These are phyloP conservation scores for Backusella morwellensis DNA, from an alignment of 192 early-diverging fungal genomes.

Conservation along the genomic window DNA sequence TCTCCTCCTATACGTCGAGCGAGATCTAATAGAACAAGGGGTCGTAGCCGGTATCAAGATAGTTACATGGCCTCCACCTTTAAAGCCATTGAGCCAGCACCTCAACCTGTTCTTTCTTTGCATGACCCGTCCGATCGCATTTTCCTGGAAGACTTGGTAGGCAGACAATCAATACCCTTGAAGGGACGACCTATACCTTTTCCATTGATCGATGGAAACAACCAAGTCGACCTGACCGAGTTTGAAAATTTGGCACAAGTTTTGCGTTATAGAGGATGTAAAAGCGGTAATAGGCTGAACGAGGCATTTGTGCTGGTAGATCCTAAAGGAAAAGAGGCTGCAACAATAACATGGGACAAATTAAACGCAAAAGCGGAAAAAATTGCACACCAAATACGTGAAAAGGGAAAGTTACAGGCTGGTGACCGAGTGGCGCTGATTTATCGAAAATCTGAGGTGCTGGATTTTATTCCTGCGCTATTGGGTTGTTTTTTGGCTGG, in stretches of 20 bases:
- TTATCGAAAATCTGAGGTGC: constrained; percentile 76
- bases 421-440: constrained; percentile 77
- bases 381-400: constrained; percentile 63
- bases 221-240: constrained; percentile 38
- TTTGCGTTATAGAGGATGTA: constrained; percentile 60
- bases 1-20: not conserved
- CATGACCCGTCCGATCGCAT: constrained; percentile 21
- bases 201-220: constrained; percentile 32
- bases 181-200: constrained; percentile 47
- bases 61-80: constrained; percentile 31
- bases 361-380: constrained; percentile 69
- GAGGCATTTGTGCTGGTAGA: constrained; percentile 71
- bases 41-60: constrained; percentile 27
- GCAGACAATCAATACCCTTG: constrained; percentile 53
- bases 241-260: constrained; percentile 69
- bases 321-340: constrained; percentile 68
- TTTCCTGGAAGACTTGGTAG: constrained; percentile 39
- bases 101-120: constrained; percentile 10
- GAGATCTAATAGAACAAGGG: not conserved
- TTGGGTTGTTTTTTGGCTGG: constrained; percentile 83
- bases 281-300: constrained; percentile 36
- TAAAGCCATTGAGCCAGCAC: constrained; percentile 34
- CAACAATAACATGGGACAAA: constrained; percentile 72
- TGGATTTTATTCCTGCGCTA: constrained; percentile 80
- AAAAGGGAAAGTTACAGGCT: constrained; percentile 53